A percentile compares a stretch with the other conserved stretches of the same genome.
phyloP scores from a whole-genome alignment of 2,329 filamentous ascomycete species.

The Thermothelomyces thermophilus region DNA sequence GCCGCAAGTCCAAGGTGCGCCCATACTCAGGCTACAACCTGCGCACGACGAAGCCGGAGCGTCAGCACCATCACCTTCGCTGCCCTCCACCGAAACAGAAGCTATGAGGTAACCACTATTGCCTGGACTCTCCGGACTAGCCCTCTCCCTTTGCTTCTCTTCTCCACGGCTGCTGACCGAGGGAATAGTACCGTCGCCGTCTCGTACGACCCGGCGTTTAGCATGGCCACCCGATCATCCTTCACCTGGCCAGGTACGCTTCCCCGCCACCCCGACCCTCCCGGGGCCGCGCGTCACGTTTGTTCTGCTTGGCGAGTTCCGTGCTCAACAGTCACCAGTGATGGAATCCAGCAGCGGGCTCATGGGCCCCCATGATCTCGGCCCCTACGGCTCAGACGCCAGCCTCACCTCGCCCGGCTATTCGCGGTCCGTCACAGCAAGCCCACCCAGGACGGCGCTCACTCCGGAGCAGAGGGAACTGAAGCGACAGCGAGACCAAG shows the following conservation, averaged over 20 bases:
- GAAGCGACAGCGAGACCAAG: slow-evolving; percentile 55
- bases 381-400: slow-evolving; percentile 44
- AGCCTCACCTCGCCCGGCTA: slow-evolving; percentile 45
- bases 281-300: background rate
- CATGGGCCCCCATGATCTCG: slow-evolving; percentile 38
- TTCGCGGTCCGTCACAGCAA: slow-evolving; percentile 50
- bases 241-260: slow-evolving; percentile 45
- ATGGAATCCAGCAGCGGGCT: slow-evolving; percentile 32
- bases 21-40: slow-evolving; percentile 31
- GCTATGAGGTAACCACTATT: slow-evolving; percentile 27
- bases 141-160: background rate
- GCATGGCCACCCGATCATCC: slow-evolving; percentile 44
- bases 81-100: slow-evolving; percentile 22
- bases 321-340: slow-evolving; percentile 22
- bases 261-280: too few species aligned
- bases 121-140: background rate
- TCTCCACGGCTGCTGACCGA: background rate
- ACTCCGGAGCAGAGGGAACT: slow-evolving; percentile 56
- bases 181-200: slow-evolving; percentile 41
- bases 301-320: background rate
- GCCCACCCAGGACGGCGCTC: slow-evolving; percentile 48
- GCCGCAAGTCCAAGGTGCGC: slow-evolving; percentile 21
- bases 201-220: slow-evolving; percentile 44
- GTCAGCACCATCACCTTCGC: slow-evolving; percentile 18
- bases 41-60: slow-evolving; percentile 27